A percentile compares a stretch with the other conserved stretches of the same genome.
Conservation (phyloP, 2,329 filamentous ascomycete genomes). For the Pseudomassariella vexata region DNA sequence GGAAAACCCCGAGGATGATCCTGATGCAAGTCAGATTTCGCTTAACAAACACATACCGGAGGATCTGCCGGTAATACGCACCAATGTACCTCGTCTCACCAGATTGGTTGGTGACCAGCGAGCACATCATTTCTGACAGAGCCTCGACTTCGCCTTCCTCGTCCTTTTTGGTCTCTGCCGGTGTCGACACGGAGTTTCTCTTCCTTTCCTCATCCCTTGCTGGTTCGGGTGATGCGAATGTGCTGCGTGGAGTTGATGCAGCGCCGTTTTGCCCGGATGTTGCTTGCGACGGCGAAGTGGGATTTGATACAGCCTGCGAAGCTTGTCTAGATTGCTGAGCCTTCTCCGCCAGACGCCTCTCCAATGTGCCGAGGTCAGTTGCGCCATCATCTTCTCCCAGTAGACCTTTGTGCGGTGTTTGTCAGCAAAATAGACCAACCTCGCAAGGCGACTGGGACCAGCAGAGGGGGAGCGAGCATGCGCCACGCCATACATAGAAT, state of each 20-base stretch:
- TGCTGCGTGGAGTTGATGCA: slow-evolving; percentile 45
- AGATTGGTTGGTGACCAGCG: slow-evolving; percentile 86
- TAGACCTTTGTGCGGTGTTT: slow-evolving; percentile 50
- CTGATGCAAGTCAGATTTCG: slow-evolving; percentile 33
- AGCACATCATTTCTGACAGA: slow-evolving; percentile 98
- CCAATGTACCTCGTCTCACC: slow-evolving; percentile 96
- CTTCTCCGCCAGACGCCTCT: slow-evolving; percentile 65
- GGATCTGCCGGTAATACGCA: slow-evolving; percentile 35
- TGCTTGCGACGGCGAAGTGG: slow-evolving; percentile 45
- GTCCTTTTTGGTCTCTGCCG: slow-evolving; percentile 35
- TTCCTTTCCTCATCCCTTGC: slow-evolving; percentile 30
- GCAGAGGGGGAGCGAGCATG: background rate
- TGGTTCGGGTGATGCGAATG: slow-evolving; percentile 48
- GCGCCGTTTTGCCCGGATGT: slow-evolving; percentile 36
- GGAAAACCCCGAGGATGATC: slow-evolving; percentile 94
- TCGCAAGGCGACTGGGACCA: background rate
- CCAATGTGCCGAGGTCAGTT: slow-evolving; percentile 81
- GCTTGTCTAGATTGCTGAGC: slow-evolving; percentile 43
- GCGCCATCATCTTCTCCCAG: slow-evolving; percentile 81
- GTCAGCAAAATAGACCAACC: slow-evolving; percentile 16
- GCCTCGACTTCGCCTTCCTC: slow-evolving; percentile 72
- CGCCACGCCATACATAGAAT: slow-evolving; percentile 1
- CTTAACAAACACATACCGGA: background rate
- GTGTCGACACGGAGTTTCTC: slow-evolving; percentile 35
- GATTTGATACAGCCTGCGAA: slow-evolving; percentile 43